These are phyloP conservation scores for Eutrema japonicum DNA, from an alignment of 345 rosid species.

Conservation along the genomic window DNA sequence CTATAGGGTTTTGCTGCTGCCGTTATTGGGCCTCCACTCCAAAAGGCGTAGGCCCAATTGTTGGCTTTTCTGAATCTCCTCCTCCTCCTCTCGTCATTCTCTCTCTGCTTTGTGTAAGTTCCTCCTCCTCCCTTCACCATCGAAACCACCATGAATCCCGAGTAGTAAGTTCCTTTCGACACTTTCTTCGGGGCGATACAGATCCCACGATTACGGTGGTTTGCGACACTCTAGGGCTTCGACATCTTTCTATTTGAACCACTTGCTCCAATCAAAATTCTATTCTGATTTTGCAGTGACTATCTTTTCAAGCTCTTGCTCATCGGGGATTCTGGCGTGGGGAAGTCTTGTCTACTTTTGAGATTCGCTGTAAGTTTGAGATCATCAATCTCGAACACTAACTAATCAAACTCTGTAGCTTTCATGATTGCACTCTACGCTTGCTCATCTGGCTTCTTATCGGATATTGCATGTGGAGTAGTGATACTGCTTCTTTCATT, in stretches of 20 bases:
- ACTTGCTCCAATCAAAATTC: not conserved
- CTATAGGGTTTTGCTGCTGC: not conserved
- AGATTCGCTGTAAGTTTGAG: slow-evolving; percentile 56
- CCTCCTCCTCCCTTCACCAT: not conserved
- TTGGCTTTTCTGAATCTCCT: not conserved
- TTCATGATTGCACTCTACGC: not conserved
- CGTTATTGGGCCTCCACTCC: not conserved
- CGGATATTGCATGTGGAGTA: not conserved
- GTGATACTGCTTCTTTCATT: not conserved
- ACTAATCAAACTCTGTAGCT: not conserved
- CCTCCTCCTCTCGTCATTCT: not conserved
- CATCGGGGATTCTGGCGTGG: slow-evolving; percentile 69
- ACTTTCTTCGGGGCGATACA: not conserved
- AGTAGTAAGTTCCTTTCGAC: slow-evolving; percentile 52
- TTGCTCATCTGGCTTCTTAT: not conserved
- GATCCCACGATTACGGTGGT: not conserved
- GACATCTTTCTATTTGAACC: slow-evolving; percentile 12
- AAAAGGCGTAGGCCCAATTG: slow-evolving; percentile 1
- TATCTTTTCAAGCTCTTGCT: slow-evolving; percentile 66
- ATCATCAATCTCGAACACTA: not conserved
- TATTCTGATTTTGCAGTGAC: slow-evolving; percentile 50
- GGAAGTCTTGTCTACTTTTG: slow-evolving; percentile 65
- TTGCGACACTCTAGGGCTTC: not conserved
- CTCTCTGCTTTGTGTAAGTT: slow-evolving; percentile 5
- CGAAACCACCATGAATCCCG: slow-evolving; percentile 57